A percentile compares a stretch with the other conserved stretches of the same genome.
phyloP scores from a whole-genome alignment of 2,329 filamentous ascomycete species.

The Exophiala aquamarina region DNA sequence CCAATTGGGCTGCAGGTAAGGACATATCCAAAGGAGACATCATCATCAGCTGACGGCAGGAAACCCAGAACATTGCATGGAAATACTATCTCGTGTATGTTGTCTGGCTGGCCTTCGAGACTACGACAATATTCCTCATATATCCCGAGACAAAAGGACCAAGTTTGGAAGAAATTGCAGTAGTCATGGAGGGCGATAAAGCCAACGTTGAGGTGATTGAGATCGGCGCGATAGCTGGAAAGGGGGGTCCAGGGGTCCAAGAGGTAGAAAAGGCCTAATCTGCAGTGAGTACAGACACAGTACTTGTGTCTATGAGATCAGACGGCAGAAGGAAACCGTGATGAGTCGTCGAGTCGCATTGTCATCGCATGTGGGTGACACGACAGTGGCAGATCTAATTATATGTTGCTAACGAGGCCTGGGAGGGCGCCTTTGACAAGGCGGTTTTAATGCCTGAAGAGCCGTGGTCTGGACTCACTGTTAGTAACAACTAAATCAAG shows the following conservation, averaged over 20 bases:
- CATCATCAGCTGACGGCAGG: no score
- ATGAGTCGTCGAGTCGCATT: no score
- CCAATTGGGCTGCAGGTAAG: conserved; percentile 27
- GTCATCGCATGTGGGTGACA: no score
- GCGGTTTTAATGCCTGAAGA: no score
- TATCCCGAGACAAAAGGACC: conserved; percentile 32
- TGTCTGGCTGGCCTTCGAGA: conserved; percentile 23
- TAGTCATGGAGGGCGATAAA: conserved; percentile 21
- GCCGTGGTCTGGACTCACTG: no score
- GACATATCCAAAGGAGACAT: neutral
- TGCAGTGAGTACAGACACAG: no score
- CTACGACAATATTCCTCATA: conserved; percentile 28
- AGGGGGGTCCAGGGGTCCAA: conserved; percentile 11
- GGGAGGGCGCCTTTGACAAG: no score
- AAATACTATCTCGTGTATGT: conserved; percentile 42
- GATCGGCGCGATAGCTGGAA: conserved; percentile 11
- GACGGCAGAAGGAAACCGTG: no score
- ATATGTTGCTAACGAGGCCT: no score
- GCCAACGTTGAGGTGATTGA: conserved; percentile 20
- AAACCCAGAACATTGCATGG: conserved; percentile 33
- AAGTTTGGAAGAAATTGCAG: conserved; percentile 32
- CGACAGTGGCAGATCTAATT: no score
- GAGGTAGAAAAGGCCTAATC: conserved; percentile 18
- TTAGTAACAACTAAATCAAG: no score
- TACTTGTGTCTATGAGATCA: no score